These are phyloP conservation scores for Candida glucosophila DNA, from an alignment of 1,139 yeast species.

Conservation along the genomic window DNA sequence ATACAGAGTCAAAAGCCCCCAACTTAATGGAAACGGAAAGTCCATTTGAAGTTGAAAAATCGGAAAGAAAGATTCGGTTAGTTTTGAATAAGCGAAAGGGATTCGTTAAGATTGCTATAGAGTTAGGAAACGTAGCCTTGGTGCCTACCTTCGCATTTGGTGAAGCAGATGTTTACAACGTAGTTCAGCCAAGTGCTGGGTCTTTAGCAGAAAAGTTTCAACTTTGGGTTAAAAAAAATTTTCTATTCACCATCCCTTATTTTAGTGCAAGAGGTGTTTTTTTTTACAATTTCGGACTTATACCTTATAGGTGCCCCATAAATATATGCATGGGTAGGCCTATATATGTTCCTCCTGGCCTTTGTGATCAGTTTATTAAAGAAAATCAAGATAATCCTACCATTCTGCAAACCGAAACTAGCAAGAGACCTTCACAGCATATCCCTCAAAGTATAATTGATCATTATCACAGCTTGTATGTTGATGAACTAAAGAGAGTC, in stretches of 20 bases:
- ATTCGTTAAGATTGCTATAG: constrained; percentile 78
- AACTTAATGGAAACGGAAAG: neutral
- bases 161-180: constrained; percentile 72
- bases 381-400: constrained; percentile 7
- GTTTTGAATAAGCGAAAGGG: constrained; percentile 79
- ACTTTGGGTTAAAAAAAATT: constrained; percentile 55
- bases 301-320: constrained; percentile 80
- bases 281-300: constrained; percentile 83
- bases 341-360: constrained; percentile 56
- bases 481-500: constrained; percentile 55
- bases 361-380: constrained; percentile 25
- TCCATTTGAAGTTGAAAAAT: too few relatives aligned
- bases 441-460: constrained; percentile 44
- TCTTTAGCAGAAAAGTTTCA: constrained; percentile 53
- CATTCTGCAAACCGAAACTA: constrained; percentile 2
- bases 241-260: constrained; percentile 83
- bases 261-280: constrained; percentile 91
- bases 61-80: constrained; percentile 26
- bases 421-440: constrained; percentile 4
- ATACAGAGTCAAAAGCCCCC: constrained; percentile 26
- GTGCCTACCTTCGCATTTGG: constrained; percentile 94
- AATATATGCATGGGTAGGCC: constrained; percentile 79
- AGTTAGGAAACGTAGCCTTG: constrained; percentile 63
- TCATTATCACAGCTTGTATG: constrained; percentile 64
- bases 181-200: constrained; percentile 45